Evolutionary conservation across 164 flowering plant genomes (phyloP), one percentile per base, ranked within the genome.

Genomic region (Macadamia integrifolia): DNA sequence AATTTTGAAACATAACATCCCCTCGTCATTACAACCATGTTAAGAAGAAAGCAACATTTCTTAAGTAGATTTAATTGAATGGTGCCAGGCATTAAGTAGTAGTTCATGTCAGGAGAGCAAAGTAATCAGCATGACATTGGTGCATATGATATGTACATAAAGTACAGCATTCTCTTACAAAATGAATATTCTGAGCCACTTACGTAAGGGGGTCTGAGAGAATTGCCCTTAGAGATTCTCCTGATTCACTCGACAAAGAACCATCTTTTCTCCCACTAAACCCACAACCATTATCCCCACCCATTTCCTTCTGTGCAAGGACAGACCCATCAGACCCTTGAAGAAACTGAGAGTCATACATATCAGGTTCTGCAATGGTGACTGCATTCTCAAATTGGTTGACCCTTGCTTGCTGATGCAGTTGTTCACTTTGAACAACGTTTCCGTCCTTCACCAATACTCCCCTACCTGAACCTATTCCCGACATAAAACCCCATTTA

Each of bases 121-220:
- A 35, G 40, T 35, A 35, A 35, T 35, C 40, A 35, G 40, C 3
- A 5, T 35, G 40, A 35, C 40, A 35, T 5, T 35, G 40, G 40
- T 35, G 40, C 40, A 35, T 35, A 35, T 35, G 40, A 35, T 35
- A 35, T 35, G 40, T 2, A 2, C 40, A 35, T 35, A 35, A 35
- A 35, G 40, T 35, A 35, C 5, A 35, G 3, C 3, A 61, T 32
- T 11, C 55, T 11, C 18, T 30, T 10, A 31, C 30, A 29, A 3
- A 23, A 42, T 15, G 35, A n/a, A 53, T 18, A 56, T 14, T 11
- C 12, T 30, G n/a, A 28, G 23, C 60, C 11, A 80, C 94, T 82
- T 78, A 88, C 95, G 93, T 93, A 0, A 93, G 35, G 40, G 98
- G 96, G 64, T 93, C 96, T 0, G 96, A 90, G 3, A 92, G 85